Evolutionary conservation across 2,329 filamentous ascomycete species (phyloP), one percentile per base, ranked within the genome.

Genomic region (Colletotrichum neosansevieriae): DNA sequence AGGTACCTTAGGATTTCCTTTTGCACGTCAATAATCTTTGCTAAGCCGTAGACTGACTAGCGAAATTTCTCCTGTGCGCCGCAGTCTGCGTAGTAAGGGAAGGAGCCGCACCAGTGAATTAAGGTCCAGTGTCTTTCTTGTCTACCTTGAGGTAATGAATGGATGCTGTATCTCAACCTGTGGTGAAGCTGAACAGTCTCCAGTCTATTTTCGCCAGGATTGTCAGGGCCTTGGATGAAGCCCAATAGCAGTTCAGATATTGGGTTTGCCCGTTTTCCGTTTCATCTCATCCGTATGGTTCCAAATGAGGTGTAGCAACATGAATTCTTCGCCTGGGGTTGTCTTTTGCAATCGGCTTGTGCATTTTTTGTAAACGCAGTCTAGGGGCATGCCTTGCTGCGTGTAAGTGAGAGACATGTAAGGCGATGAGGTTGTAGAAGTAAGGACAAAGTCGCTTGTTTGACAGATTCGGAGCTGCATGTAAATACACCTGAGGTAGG

Each of bases 231-330:
- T 38, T 12, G 21, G 13, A 29, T 7, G 24, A 21, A n/a, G 60
- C 44, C 60, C 29, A 51, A 53, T 32, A 24, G 32, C 13, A 49
- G 29, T 53, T 34, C 21, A 47, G 13, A 17, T 42, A 29, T 42
- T 24, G 19, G 56, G 21, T 19, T 49, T 47, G 40, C 42, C 45
- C n/a, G 54, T 49, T 38, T 59, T 34, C 57, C 29, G 47, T 49
- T 59, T 68, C 65, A 59, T 60, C 61, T 50, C 49, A 60, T 68
- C 21, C 44, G 19, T 36, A 9, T 42, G 47, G 24, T 57, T 58
- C 47, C 47, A 42, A 44, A 38, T 36, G 40, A 63, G 17, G 13
- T 32, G 11, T 17, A 50, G 21, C 49, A 40, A 29, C 6, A 17
- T 17, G 17, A 50, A 42, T 34, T 51, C 44, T 32, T 24, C 51